These are phyloP conservation scores for Creolimax fragrantissima DNA, from an alignment of 78 protist genomes.

Conservation along the genomic window DNA sequence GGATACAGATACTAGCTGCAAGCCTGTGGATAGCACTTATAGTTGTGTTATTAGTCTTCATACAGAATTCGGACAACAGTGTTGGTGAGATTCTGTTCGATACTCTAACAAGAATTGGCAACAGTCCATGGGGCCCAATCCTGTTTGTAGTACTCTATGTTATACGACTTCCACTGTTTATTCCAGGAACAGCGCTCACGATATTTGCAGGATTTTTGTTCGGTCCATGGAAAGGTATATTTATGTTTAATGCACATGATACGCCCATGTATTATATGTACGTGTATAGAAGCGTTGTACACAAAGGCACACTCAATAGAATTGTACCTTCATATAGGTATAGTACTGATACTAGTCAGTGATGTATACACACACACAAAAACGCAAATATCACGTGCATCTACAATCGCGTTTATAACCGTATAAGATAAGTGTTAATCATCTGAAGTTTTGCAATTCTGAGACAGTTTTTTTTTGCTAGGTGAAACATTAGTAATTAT, in stretches of 20 bases:
- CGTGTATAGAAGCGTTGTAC: too few relatives aligned
- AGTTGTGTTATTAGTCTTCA: not conserved
- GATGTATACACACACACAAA: too few relatives aligned
- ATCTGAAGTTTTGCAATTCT: too few relatives aligned
- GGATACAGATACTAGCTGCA: not conserved
- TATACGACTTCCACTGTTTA: not conserved
- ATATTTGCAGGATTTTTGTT: conserved; percentile 2
- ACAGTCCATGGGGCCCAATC: not conserved
- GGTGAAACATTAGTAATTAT: not conserved
- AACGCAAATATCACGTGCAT: too few relatives aligned
- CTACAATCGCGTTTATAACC: too few relatives aligned
- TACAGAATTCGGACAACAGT: not conserved
- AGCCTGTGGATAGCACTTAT: not conserved
- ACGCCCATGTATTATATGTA: not conserved
- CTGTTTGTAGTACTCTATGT: not conserved
- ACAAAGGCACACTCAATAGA: too few relatives aligned
- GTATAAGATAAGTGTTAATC: too few relatives aligned
- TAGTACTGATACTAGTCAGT: too few relatives aligned
- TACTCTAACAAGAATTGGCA: not conserved
- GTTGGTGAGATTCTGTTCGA: not conserved
- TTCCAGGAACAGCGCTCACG: not conserved
- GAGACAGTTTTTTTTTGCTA: too few relatives aligned
- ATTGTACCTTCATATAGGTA: too few relatives aligned
- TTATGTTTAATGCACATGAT: too few relatives aligned
- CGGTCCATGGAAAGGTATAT: conserved; percentile 5